Evolutionary conservation across 2,329 filamentous ascomycete species (phyloP).

Genomic region (Fusarium sublunatum): DNA sequence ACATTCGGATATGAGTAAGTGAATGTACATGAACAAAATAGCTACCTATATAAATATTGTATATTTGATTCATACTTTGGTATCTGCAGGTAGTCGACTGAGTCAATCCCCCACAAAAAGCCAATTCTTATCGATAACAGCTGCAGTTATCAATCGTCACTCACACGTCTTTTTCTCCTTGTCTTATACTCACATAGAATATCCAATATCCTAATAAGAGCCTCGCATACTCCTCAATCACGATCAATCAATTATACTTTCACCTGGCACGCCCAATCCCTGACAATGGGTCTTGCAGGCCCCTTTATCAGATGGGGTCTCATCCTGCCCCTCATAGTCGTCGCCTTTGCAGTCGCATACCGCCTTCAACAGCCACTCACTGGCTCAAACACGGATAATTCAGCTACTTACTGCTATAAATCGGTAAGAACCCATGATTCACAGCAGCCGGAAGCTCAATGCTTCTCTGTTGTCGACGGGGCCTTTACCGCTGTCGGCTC

Average conservation of each 20-base stretch:
- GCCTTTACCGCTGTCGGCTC: slow-evolving; percentile 62
- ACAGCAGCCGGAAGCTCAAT: slow-evolving; percentile 56
- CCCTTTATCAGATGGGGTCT: slow-evolving; percentile 46
- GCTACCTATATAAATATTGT: background rate
- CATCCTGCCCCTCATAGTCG: slow-evolving; percentile 47
- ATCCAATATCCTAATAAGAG: background rate
- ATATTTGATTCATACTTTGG: background rate
- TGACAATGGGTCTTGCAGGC: slow-evolving; percentile 22
- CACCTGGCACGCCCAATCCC: background rate
- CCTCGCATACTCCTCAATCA: background rate
- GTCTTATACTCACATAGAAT: background rate
- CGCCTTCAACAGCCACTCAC: slow-evolving; percentile 45
- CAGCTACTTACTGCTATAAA: slow-evolving; percentile 55
- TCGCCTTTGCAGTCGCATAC: slow-evolving; percentile 51
- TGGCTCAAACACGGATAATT: slow-evolving; percentile 7
- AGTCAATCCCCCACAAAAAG: slow-evolving; percentile 19
- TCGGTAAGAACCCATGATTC: slow-evolving; percentile 53
- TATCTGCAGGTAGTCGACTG: background rate
- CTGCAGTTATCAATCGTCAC: slow-evolving; percentile 13
- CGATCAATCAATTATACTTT: background rate
- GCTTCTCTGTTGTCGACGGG: slow-evolving; percentile 67
- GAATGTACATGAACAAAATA: background rate
- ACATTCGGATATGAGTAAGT: too few relatives aligned
- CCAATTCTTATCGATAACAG: slow-evolving; percentile 39
- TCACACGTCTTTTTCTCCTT: slow-evolving; percentile 9